Evolutionary conservation across 495 filamentous ascomycete genomes (phyloP), one percentile per base, ranked within the genome.

Genomic region (Jackrogersella minutella): DNA sequence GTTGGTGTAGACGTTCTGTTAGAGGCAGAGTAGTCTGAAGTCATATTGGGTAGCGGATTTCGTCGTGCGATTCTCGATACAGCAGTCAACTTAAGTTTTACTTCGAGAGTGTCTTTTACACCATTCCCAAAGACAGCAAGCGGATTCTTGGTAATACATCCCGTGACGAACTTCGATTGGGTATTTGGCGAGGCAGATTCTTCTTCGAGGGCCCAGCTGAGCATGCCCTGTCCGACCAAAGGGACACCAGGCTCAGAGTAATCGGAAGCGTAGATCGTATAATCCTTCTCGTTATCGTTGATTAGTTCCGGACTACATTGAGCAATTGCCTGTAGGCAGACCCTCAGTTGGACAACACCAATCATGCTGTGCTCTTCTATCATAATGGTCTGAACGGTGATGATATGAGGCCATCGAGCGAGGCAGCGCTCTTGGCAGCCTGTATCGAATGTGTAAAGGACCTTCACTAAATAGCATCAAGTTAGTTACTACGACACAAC

Each of bases 381-480:
- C 26, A 86, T 82, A 22, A 93, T 86, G 7, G 90, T 91, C 67
- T 92, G 92, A 19, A 97, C 86, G 22, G 90, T 84, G 46, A 97
- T 83, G 33, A 90, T 81, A 56, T 93, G 87, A 40, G 92, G 91
- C 84, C 93, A 92, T 71, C 94, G 88, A 61, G 96, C 94, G 24
- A 99, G 81, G 78, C 95, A 98, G 73, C 94, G 91, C 21, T 93
- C 90, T 76, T 93, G 92, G 75, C 86, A 90, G 41, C 92, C 90
- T 70, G 91, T 88, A 71, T 98, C 93, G 77, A 98, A 98, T 17
- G 93, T 96, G 77, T 99, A 99, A 37, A 95, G 88, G 22, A 99
- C 92, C 83, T 99, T 98, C 77, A 98, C 91, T 92, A 74, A 58
- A 74, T 57, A 33, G 28, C n/a, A 36, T 34, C 28, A n/a, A 26